These are phyloP conservation scores for Ajuga reptans DNA, from an alignment of 305 asterid genomes.

Conservation along the genomic window DNA sequence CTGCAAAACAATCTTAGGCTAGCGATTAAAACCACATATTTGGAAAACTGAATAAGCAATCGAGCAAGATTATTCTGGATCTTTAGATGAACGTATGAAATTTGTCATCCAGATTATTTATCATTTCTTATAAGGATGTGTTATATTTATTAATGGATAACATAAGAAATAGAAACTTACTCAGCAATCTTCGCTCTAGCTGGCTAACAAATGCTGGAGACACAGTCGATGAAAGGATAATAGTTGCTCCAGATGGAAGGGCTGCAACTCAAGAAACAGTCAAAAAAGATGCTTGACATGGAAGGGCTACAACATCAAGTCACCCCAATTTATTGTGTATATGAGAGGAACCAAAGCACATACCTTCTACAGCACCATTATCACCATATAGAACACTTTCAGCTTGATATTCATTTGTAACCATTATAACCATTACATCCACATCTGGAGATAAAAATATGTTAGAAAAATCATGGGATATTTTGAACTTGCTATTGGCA, in stretches of 20 bases:
- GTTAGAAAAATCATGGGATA: constrained; percentile 23
- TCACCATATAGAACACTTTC: constrained; percentile 82
- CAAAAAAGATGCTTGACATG: constrained; percentile 43
- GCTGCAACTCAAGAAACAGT: constrained; percentile 47
- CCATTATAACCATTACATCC: constrained; percentile 79
- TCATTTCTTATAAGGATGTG: not conserved
- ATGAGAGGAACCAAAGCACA: constrained; percentile 11
- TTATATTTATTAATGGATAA: not conserved
- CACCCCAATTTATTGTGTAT: constrained; percentile 18
- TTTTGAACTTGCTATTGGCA: constrained; percentile 1
- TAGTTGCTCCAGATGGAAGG: constrained; percentile 78
- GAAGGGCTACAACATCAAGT: constrained; percentile 49
- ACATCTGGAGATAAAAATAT: constrained; percentile 48
- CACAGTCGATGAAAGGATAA: constrained; percentile 84
- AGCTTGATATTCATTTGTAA: constrained; percentile 91
- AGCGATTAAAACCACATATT: not conserved
- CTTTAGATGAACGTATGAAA: not conserved
- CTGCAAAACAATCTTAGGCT: not conserved
- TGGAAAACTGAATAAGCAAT: not conserved
- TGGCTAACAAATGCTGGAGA: constrained; percentile 89
- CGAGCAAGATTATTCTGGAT: not conserved
- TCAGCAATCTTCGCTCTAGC: constrained; percentile 64
- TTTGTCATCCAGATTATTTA: not conserved
- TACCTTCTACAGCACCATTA: constrained; percentile 84
- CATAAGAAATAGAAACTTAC: constrained; percentile 40